Base-by-base conservation (phyloP, 2,329 filamentous ascomycete species). In the Alternaria burnsii region DNA sequence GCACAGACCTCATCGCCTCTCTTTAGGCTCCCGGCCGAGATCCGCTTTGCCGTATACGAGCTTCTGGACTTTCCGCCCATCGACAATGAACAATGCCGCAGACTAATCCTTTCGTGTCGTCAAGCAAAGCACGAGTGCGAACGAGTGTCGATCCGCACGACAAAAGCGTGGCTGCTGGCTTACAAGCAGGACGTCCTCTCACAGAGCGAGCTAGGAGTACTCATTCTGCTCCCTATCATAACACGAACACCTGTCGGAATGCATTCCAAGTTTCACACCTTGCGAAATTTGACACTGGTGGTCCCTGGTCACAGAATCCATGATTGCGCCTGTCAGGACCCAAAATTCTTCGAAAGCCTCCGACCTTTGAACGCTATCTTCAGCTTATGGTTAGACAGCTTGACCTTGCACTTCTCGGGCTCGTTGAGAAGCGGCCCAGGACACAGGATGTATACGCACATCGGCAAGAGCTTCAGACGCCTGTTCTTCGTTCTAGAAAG, bases 341-440 rank as follows among this genome's bases (percentile, higher is more conserved):
- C 16, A 20, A 10, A 9, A 9, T 53, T 53, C 38, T 55, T 30
- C 16, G 32, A 47, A 24, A 40, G 12, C n/a, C 14, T 55, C 22
- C 42, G 52, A 8, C 32, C 42, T 22, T 47, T 55, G 6, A 55
- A 55, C n/a, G 52, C 42, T 16, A 55, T 55, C 32, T 55, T 55
- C 32, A 24, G 42, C 42, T 47, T 55, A n/a, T 55, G 42, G 42
- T 24, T 55, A 14, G 52, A 55, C 18, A 48, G 24, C 24, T n/a
- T 48, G 2, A 40, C 34, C 24, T 48, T 55, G n/a, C 42, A 41
- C 24, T 48, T 48, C 32, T 47, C 30, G 18, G 52, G 52, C 4
- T 32, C 52, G 8, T 14, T 47, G 4, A 18, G 20, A 48, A 48
- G 1, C 24, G 24, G 24, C 24, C 24, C 24, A 26, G 9, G 24